Conservation (phyloP, 2,329 filamentous ascomycete genomes). For the Elsinoe arachidis region DNA sequence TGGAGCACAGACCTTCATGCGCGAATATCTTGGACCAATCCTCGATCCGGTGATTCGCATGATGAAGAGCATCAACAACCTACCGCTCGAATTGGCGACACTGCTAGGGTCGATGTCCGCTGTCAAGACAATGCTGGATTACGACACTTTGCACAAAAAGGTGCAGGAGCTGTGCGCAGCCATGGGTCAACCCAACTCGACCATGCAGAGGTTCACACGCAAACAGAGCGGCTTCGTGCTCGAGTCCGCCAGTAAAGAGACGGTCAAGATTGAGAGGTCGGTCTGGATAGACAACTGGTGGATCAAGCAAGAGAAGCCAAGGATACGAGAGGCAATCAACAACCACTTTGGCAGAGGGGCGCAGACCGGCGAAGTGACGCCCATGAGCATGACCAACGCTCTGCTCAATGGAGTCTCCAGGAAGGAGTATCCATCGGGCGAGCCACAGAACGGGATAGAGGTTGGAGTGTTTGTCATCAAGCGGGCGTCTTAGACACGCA, state of each 20-base stretch:
- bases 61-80: conserved; percentile 49
- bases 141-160: conserved; percentile 38
- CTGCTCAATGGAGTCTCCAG: conserved; percentile 51
- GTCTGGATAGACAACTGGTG: conserved; percentile 55
- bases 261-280: conserved; percentile 42
- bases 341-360: conserved; percentile 38
- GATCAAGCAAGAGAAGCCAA: conserved; percentile 54
- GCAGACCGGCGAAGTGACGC: conserved; percentile 31
- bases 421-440: conserved; percentile 38
- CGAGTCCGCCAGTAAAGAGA: conserved; percentile 43
- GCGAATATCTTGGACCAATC: conserved; percentile 51
- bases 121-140: conserved; percentile 47
- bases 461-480: conserved; percentile 40
- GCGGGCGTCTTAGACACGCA: conserved; percentile 19
- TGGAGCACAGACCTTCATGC: conserved; percentile 51
- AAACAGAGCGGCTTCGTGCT: conserved; percentile 31
- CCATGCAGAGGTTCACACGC: conserved; percentile 25
- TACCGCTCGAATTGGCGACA: conserved; percentile 49
- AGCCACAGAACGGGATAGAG: conserved; percentile 39
- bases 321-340: conserved; percentile 45
- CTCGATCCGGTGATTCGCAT: conserved; percentile 53
- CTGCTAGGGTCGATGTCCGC: conserved; percentile 47
- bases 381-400: conserved; percentile 49
- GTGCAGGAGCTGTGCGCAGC: conserved; percentile 21
- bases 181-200: conserved; percentile 22